phyloP scores from a whole-genome alignment of 495 filamentous ascomycete genomes.

The Pyrenula aspistea region DNA sequence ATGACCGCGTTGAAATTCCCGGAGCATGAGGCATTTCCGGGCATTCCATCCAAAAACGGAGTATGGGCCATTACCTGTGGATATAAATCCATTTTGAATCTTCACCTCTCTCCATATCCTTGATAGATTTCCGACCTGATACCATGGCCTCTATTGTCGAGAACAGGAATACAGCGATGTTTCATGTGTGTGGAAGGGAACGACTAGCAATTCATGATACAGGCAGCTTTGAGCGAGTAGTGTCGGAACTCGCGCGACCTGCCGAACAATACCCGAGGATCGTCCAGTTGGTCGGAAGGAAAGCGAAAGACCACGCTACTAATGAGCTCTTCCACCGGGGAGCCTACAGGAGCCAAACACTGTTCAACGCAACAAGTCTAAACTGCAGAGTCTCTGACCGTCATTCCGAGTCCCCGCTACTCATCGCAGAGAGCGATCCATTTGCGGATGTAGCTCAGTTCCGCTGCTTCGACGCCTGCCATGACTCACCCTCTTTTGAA shows the following conservation, averaged over 20 bases:
- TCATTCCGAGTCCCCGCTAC: not conserved
- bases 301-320: not conserved
- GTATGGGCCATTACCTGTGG: not conserved
- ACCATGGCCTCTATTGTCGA: not conserved
- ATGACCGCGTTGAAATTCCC: not conserved
- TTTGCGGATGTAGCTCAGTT: not conserved
- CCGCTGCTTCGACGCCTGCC: not conserved
- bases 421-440: not conserved
- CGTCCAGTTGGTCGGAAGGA: not conserved
- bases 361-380: not conserved
- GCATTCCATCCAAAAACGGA: not conserved
- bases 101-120: not conserved
- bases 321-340: not conserved
- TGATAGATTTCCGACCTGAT: not conserved
- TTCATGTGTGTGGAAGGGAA: not conserved
- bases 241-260: not conserved
- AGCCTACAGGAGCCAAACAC: not conserved
- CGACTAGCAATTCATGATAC: not conserved
- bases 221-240: not conserved
- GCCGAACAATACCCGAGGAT: not conserved
- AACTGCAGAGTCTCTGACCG: not conserved
- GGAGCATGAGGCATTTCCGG: constrained; percentile 1
- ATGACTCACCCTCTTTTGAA: not conserved
- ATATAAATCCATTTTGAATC: not conserved
- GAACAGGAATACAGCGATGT: not conserved